These are phyloP conservation scores for Zelonia costaricensis DNA, from an alignment of 208 protist genomes.

Conservation along the genomic window DNA sequence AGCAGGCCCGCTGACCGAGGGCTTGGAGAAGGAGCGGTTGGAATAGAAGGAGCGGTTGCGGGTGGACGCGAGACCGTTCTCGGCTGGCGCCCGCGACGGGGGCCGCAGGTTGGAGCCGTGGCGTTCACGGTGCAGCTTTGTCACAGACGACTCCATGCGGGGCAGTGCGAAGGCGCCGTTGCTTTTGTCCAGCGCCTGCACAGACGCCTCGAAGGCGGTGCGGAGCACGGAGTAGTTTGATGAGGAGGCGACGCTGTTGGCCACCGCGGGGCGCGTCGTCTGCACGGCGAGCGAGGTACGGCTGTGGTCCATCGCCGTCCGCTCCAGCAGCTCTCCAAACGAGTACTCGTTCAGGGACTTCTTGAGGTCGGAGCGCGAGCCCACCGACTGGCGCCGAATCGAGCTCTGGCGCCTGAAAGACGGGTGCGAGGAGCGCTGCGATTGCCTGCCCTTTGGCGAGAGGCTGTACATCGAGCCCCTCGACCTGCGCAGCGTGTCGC, in stretches of 20 bases:
- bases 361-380: too few species aligned
- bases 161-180: not conserved
- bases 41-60: not conserved
- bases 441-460: too few species aligned
- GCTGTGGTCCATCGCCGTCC: not conserved
- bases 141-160: not conserved
- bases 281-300: not conserved
- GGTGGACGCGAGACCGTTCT: not conserved
- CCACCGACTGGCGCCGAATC: too few species aligned
- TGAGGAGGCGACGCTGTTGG: constrained; percentile 6
- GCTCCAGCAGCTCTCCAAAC: not conserved
- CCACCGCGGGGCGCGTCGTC: not conserved
- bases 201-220: constrained; percentile 7
- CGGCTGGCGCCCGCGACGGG: not conserved
- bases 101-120: too few species aligned
- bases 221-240: constrained; percentile 6
- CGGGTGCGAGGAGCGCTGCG: too few species aligned
- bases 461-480: too few species aligned
- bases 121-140: too few species aligned
- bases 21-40: not conserved
- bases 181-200: not conserved
- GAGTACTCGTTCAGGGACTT: too few species aligned
- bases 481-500: too few species aligned
- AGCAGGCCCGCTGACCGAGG: too few species aligned
- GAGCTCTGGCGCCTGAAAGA: too few species aligned